Evolutionary conservation across 148 eudicot genomes (phyloP), one percentile per base, ranked within the genome.

Genomic region (Hydrangea macrophylla): DNA sequence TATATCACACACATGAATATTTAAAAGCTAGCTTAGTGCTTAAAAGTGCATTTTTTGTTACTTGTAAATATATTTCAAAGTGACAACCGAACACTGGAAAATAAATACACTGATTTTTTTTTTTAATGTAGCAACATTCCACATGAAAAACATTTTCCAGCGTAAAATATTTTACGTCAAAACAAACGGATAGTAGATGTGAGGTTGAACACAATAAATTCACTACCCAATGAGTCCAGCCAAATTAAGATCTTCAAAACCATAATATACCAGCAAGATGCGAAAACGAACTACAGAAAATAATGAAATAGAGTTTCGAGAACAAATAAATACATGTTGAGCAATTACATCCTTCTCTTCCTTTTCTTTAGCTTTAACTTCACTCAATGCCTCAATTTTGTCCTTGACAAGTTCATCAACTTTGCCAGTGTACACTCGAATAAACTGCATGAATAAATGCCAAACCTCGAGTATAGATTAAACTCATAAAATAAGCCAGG

Each of bases 351-450:
- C 98, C 77, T 90, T 90, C 80, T 92, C 98, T 73, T 92, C 96
- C 15, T 74, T 79, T 75, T 92, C 96, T 71, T 88, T 92, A 33
- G 89, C 87, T 70, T 88, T 92, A 31, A 70, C 88, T 80, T 88
- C 95, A 15, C 71, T 86, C 24, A 78, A 78, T 58, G 96, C 81
- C 75, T 90, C 98, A 66, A 92, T 77, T 77, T 86, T 92, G 76
- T 79, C 84, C 78, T 90, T 92, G 27, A 90, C 88, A 22, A 92
- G 82, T 61, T 92, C 98, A 75, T 92, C 98, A 57, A 92, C 96
- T 75, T 92, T 92, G 67, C 98, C 95, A 0, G 95, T 86, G 87
- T 90, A 92, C 79, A 90, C 98, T 1, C 96, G 96, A 73, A 92
- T 85, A 70, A 88, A 90, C 98, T 92, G 92, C 79, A 64, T 37